phyloP scores from a whole-genome alignment of 1,139 yeast genomes.

The Candida frijolesensis region DNA sequence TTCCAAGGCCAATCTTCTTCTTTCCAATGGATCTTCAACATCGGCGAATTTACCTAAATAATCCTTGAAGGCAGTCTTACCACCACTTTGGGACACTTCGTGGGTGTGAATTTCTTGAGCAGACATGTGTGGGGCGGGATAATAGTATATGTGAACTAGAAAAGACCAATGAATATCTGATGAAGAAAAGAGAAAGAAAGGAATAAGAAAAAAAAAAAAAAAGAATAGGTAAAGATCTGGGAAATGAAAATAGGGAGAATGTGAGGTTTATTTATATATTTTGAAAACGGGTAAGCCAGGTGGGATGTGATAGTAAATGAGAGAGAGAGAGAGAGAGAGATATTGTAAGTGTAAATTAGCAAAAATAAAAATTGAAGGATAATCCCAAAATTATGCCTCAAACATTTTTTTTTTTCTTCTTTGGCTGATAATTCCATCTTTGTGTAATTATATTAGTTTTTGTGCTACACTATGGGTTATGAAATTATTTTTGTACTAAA shows the following conservation, averaged over 20 bases:
- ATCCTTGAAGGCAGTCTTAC: constrained; percentile 90
- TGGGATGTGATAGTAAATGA: no score
- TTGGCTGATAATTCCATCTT: no score
- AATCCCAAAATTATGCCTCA: no score
- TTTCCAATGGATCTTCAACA: constrained; percentile 82
- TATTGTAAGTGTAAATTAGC: no score
- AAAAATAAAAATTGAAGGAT: no score
- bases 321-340: no score
- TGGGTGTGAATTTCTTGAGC: constrained; percentile 4
- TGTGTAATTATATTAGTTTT: no score
- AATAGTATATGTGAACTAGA: no score
- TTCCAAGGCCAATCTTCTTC: constrained; percentile 87
- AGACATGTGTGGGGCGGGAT: not conserved
- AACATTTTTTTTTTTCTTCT: no score
- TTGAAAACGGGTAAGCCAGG: not conserved
- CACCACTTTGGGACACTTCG: constrained; percentile 47
- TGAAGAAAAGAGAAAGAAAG: not conserved
- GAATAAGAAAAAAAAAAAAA: not conserved
- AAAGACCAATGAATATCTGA: not conserved
- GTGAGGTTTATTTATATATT: not conserved
- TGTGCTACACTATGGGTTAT: no score
- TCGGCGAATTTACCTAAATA: constrained; percentile 81
- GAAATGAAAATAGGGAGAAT: not conserved
- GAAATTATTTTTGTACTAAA: no score
- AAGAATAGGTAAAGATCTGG: not conserved